A percentile compares a stretch with the other conserved stretches of the same genome.
phyloP scores from a whole-genome alignment of 2,329 filamentous ascomycete genomes.

The Lasiodiplodia gonubiensis region DNA sequence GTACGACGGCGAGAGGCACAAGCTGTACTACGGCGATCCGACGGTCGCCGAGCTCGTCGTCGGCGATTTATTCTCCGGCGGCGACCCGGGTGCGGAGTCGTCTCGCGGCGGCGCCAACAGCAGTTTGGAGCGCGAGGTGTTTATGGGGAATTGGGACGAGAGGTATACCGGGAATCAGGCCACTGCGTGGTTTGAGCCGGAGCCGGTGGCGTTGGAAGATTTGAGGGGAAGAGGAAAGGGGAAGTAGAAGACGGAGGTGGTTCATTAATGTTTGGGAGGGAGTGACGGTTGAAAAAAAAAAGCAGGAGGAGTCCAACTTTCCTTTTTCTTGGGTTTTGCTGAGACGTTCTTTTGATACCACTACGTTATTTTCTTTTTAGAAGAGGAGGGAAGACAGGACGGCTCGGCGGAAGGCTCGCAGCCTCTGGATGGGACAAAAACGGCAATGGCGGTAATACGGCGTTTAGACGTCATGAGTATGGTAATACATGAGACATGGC shows the following conservation, averaged over 20 bases:
- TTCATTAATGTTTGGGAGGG: neutral
- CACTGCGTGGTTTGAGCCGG: conserved; percentile 25
- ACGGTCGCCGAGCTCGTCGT: conserved; percentile 18
- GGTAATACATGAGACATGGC: neutral
- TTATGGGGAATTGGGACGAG: neutral
- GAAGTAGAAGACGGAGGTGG: neutral
- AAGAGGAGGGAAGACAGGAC: neutral
- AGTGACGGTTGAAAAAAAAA: too few species aligned
- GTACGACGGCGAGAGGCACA: conserved; percentile 9
- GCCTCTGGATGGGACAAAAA: neutral
- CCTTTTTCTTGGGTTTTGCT: neutral
- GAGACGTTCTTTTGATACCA: conserved; percentile 21
- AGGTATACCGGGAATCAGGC: conserved; percentile 10
- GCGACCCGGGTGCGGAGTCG: neutral
- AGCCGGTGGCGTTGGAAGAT: conserved; percentile 23
- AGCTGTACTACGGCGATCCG: conserved; percentile 20
- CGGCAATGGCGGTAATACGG: neutral
- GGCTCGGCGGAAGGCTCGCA: neutral
- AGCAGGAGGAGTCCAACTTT: neutral
- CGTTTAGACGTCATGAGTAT: neutral
- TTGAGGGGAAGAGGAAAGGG: neutral
- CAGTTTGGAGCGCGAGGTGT: neutral
- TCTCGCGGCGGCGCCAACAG: neutral
- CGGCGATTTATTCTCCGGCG: conserved; percentile 1
- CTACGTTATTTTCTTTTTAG: neutral